Percentiles rank a stretch among this genome's conserved stretches.
Conservation (phyloP, 345 rosid species). For the Acer yangbiense region DNA sequence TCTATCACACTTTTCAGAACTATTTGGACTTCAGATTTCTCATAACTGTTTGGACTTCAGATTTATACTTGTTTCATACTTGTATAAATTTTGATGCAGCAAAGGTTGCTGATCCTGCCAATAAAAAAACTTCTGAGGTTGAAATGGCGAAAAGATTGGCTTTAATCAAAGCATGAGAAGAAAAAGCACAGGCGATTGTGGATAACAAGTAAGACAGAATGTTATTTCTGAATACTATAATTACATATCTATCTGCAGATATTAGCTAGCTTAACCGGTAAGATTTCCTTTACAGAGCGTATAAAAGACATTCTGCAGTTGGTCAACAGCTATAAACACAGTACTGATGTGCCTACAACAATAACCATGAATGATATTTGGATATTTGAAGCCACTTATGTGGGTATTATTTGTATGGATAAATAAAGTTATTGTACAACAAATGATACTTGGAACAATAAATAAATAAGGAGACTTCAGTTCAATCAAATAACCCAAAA, state of each 20-base stretch:
- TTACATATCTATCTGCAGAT: neutral
- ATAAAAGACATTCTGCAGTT: too few species aligned
- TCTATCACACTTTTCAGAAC: too few species aligned
- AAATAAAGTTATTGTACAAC: neutral
- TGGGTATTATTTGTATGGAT: neutral
- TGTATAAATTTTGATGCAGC: constrained; percentile 17
- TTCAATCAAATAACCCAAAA: neutral
- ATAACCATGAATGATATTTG: neutral
- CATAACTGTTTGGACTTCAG: too few species aligned
- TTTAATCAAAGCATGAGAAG: constrained; percentile 79
- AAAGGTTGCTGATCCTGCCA: constrained; percentile 22
- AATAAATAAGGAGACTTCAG: neutral
- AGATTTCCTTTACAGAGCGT: too few species aligned
- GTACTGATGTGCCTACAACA: neutral
- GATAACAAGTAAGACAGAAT: constrained; percentile 63
- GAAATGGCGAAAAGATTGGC: constrained; percentile 65
- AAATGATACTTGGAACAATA: neutral
- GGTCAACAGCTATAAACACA: neutral
- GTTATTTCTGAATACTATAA: neutral
- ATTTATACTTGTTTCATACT: neutral
- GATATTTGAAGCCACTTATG: neutral
- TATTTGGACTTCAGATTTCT: too few species aligned
- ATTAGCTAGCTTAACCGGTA: neutral
- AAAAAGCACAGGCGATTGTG: constrained; percentile 74
- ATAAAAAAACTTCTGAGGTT: constrained; percentile 22